Evolutionary conservation across 2,329 filamentous ascomycete species (phyloP).

Genomic region (Fusarium begoniae): DNA sequence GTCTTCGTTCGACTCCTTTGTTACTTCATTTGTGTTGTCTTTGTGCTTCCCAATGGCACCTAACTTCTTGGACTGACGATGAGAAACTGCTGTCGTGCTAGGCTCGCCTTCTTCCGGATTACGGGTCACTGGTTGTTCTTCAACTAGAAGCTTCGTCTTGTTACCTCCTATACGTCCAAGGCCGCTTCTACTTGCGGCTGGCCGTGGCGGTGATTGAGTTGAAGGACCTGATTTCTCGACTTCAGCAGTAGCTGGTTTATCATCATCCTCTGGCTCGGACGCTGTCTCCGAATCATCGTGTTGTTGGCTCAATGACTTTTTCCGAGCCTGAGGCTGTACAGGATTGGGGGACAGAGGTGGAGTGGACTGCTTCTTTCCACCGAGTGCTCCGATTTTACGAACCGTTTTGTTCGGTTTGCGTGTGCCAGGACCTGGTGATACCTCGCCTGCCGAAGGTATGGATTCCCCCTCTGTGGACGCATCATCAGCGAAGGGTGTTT

Average conservation of each 20-base stretch:
- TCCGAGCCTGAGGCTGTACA: constrained; percentile 3
- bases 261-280: constrained; percentile 52
- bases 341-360: constrained; percentile 36
- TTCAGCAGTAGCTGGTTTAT: constrained; percentile 37
- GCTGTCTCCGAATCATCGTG: constrained; percentile 54
- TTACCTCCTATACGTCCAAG: constrained; percentile 55
- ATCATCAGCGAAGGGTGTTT: constrained; percentile 37
- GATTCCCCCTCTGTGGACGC: constrained; percentile 47
- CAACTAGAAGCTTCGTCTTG: constrained; percentile 31
- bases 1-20: constrained; percentile 16
- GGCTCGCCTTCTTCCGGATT: constrained; percentile 11
- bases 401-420: constrained; percentile 28
- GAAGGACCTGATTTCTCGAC: constrained; percentile 26
- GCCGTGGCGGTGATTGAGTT: constrained; percentile 38
- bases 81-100: constrained; percentile 3
- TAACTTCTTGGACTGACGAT: constrained; percentile 40
- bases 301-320: constrained; percentile 1
- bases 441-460: not conserved
- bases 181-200: constrained; percentile 43
- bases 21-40: constrained; percentile 2
- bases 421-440: constrained; percentile 7
- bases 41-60: constrained; percentile 50
- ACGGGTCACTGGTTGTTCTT: not conserved
- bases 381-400: constrained; percentile 49
- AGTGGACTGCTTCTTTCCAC: constrained; percentile 46